Evolutionary conservation across 306 rosid species (phyloP).

Genomic region (Cucurbita argyrosperma): DNA sequence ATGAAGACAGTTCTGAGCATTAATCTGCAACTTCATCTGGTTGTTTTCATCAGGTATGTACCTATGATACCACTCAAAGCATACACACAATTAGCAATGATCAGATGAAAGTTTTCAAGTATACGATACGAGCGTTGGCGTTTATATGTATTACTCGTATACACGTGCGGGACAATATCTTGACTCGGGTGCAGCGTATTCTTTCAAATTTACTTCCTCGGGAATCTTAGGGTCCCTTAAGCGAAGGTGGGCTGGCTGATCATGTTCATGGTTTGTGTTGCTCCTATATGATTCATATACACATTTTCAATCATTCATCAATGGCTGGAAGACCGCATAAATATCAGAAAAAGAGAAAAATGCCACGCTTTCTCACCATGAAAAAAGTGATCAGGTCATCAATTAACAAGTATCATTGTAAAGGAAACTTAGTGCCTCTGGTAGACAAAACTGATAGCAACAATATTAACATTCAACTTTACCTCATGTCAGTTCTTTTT

Average conservation of each 20-base stretch:
- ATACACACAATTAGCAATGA: background rate
- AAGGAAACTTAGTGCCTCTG: background rate
- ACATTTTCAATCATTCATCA: constrained; percentile 7
- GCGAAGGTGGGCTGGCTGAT: constrained; percentile 86
- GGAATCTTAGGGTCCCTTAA: constrained; percentile 68
- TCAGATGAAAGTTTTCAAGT: background rate
- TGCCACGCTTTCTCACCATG: background rate
- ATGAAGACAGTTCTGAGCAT: constrained; percentile 89
- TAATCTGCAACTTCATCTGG: constrained; percentile 64
- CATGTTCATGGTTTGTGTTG: constrained; percentile 96
- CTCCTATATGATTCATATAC: constrained; percentile 34
- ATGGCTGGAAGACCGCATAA: constrained; percentile 1
- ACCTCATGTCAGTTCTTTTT: background rate
- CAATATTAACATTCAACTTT: background rate
- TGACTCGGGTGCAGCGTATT: constrained; percentile 69
- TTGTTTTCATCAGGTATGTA: constrained; percentile 47
- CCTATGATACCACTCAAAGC: constrained; percentile 21
- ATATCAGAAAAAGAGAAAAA: background rate
- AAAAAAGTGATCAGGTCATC: background rate
- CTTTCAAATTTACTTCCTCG: constrained; percentile 54
- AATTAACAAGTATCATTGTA: background rate
- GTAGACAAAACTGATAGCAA: background rate
- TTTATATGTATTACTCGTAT: constrained; percentile 68
- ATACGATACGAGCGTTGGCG: background rate
- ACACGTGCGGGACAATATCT: constrained; percentile 92